A percentile compares a stretch with the other conserved stretches of the same genome.
phyloP scores from a whole-genome alignment of 2,329 filamentous ascomycete genomes.

The Albifimbria verrucaria region DNA sequence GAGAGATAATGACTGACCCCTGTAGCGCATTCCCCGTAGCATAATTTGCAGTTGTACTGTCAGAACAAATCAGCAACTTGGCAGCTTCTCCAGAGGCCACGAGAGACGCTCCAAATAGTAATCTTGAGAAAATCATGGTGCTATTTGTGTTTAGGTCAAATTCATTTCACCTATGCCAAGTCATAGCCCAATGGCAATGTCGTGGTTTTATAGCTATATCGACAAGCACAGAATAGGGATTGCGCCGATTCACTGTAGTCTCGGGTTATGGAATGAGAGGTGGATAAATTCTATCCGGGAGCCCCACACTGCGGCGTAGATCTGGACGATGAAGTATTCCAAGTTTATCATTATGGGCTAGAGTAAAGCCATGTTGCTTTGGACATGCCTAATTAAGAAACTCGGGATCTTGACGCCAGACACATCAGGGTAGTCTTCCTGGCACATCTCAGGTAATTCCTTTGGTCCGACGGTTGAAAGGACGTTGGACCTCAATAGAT shows the following conservation, averaged over 20 bases:
- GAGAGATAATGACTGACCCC: not conserved
- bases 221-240: not conserved
- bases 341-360: too few species aligned
- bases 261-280: not conserved
- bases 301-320: not conserved
- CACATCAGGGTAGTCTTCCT: too few species aligned
- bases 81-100: not conserved
- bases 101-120: not conserved
- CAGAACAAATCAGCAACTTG: not conserved
- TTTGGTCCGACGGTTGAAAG: too few species aligned
- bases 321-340: not conserved
- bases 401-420: too few species aligned
- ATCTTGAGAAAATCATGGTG: not conserved
- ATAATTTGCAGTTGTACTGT: not conserved
- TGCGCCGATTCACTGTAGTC: not conserved
- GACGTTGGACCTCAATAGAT: too few species aligned
- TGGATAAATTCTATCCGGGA: not conserved
- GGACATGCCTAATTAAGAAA: too few species aligned
- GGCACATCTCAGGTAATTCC: too few species aligned
- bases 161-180: not conserved
- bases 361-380: too few species aligned
- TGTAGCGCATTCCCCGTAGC: not conserved
- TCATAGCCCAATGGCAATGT: not conserved
- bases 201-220: not conserved
- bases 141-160: not conserved